Base-by-base conservation (phyloP, 306 rosid species). In the Albizia julibrissin region DNA sequence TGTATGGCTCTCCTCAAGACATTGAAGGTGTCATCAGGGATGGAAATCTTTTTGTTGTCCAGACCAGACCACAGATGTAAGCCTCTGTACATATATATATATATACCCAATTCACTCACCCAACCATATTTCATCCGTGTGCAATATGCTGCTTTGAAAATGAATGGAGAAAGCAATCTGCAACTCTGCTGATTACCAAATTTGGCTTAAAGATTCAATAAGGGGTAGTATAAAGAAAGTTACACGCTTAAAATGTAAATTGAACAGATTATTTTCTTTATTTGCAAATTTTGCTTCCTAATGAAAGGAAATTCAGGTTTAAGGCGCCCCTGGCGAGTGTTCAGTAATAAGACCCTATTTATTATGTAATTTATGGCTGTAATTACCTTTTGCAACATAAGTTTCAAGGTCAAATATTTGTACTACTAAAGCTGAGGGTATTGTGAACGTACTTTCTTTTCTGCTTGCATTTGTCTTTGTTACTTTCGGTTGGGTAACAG, bases 61-160 rank as follows among this genome's bases (percentile, higher is more conserved):
- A 95, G 87, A 95, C 99, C 85, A 91, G 99, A 79, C 98, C 98
- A 69, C 99, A 95, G 82, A 88, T 95, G 98, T 95, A 86, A 93
- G 87, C 80, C 65, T 26, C 46, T 49, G 26, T 10, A 65, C 47
- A 29, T 13, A 66, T 31, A 18, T 3, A 29, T 3, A 29, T 13
- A 66, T 26, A 18, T 47, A 64, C 71, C 59, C 10, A 64, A 50
- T 56, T 65, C 70, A 54, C 39, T 74, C 50, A 64, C 49, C 74
- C 82, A 65, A 69, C 66, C 46, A 74, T 31, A 19, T 69, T 77
- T 50, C 80, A 54, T 71, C 50, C 58, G 33, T 66, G 22, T 61
- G 29, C 81, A 70, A 54, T 73, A 61, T n/a, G 84, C 14, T 29
- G 22, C 27, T 84, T 74, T 72, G 34, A 75, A 76, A 26, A 19